Conservation (phyloP, 2,329 filamentous ascomycete genomes). For the Monosporascus cannonballus region DNA sequence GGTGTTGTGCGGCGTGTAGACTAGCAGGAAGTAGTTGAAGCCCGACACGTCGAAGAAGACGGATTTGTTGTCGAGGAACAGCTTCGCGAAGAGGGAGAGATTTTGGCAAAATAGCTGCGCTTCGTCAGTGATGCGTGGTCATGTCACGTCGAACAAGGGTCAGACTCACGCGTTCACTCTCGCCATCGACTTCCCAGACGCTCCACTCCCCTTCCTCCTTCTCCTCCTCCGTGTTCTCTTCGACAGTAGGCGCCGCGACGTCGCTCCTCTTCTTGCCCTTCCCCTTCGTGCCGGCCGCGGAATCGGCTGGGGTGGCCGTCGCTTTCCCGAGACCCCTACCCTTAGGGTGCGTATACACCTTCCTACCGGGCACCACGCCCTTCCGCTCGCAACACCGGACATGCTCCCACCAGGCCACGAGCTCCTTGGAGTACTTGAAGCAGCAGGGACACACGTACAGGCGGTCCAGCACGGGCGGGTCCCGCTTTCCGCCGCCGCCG, state of each 20-base stretch:
- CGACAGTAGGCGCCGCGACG: constrained; percentile 24
- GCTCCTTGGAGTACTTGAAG: constrained; percentile 79
- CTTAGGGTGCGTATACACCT: constrained; percentile 63
- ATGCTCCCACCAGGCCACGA: constrained; percentile 53
- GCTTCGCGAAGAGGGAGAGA: constrained; percentile 89
- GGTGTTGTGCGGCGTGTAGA: constrained; percentile 53
- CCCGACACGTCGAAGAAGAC: constrained; percentile 95
- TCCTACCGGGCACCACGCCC: constrained; percentile 54
- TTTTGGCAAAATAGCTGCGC: constrained; percentile 82
- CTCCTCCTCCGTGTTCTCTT: constrained; percentile 49
- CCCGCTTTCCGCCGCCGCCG: constrained; percentile 25
- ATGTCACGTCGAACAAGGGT: not conserved
- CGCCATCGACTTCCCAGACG: constrained; percentile 90
- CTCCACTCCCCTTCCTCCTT: constrained; percentile 71
- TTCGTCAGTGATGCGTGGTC: not conserved
- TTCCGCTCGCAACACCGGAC: constrained; percentile 50
- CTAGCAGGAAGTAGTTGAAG: constrained; percentile 91
- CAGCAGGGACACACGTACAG: constrained; percentile 88
- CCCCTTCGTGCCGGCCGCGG: constrained; percentile 30
- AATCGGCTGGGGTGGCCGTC: constrained; percentile 22
- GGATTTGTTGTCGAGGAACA: constrained; percentile 96
- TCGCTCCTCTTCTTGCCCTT: constrained; percentile 23
- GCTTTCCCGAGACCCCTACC: constrained; percentile 35
- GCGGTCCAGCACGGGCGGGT: constrained; percentile 49
- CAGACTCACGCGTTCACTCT: constrained; percentile 62